These are phyloP conservation scores for Torulaspora delbrueckii DNA, from an alignment of 805 yeast species.

Conservation along the genomic window DNA sequence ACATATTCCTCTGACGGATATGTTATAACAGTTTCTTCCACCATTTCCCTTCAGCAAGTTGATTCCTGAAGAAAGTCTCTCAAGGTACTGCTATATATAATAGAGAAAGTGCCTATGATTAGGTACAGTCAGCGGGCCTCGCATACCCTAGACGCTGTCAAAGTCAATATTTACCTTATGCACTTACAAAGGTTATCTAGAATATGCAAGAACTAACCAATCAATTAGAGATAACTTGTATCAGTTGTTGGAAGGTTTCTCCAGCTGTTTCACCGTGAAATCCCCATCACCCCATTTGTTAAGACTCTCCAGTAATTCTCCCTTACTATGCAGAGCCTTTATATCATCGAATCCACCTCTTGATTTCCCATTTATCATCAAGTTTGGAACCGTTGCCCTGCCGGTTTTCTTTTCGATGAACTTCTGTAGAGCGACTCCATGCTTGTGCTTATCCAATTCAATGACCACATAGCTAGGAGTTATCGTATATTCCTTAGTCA, in stretches of 20 bases:
- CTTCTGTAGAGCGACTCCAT: constrained; percentile 71
- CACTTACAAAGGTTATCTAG: neutral
- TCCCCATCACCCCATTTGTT: constrained; percentile 30
- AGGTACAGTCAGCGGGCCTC: no score
- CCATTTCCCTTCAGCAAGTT: no score
- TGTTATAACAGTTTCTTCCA: no score
- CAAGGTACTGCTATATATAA: no score
- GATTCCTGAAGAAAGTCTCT: no score
- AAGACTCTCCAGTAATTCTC: constrained; percentile 48
- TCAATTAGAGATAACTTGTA: neutral
- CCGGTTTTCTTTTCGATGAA: constrained; percentile 67
- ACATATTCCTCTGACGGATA: no score
- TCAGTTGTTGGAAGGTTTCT: constrained; percentile 23
- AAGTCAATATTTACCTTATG: neutral
- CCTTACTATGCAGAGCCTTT: constrained; percentile 51
- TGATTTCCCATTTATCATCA: constrained; percentile 66
- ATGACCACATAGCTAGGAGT: constrained; percentile 69
- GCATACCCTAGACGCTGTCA: no score
- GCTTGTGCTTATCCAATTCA: constrained; percentile 74
- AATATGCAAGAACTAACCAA: neutral
- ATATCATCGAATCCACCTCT: constrained; percentile 91
- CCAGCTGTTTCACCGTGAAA: constrained; percentile 17
- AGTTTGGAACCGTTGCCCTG: constrained; percentile 85
- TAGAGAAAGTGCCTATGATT: no score
- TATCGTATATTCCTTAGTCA: constrained; percentile 54